Conservation (phyloP, 2,329 filamentous ascomycete species). For the Aspergillus sp. region DNA sequence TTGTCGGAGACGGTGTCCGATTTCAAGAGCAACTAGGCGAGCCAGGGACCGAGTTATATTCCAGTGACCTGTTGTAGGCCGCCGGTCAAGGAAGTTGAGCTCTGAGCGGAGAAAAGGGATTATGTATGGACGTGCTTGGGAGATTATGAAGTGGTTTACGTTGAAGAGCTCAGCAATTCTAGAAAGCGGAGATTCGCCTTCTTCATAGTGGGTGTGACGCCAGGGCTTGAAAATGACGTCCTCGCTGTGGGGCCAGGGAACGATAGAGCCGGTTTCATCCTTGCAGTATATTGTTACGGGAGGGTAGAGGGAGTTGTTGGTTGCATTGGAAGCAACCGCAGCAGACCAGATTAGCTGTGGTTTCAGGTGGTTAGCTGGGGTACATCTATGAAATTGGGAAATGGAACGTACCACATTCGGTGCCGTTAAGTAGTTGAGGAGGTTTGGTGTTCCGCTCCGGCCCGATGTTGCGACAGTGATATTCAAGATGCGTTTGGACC, state of each 20-base stretch:
- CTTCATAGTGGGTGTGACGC: constrained; percentile 64
- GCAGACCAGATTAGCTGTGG: constrained; percentile 59
- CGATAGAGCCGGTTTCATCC: constrained; percentile 68
- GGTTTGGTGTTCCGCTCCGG: constrained; percentile 72
- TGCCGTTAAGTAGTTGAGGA: constrained; percentile 89
- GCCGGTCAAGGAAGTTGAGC: constrained; percentile 68
- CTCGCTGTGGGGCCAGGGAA: constrained; percentile 67
- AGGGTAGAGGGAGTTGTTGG: constrained; percentile 63
- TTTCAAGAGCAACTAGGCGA: constrained; percentile 70
- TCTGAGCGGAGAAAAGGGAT: constrained; percentile 81
- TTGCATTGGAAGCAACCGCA: constrained; percentile 42
- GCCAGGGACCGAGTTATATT: constrained; percentile 57
- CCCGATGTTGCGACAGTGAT: constrained; percentile 82
- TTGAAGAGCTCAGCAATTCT: constrained; percentile 83
- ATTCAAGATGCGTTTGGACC: constrained; percentile 83
- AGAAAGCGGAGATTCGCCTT: constrained; percentile 66
- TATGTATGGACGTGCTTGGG: constrained; percentile 85
- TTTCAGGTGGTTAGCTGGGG: neutral
- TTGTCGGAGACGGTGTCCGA: constrained; percentile 78
- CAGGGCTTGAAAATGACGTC: constrained; percentile 68
- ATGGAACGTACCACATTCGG: constrained; percentile 75
- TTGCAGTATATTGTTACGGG: constrained; percentile 74
- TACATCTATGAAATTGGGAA: neutral
- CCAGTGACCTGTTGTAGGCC: constrained; percentile 57
- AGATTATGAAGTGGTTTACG: constrained; percentile 93